Conservation (phyloP, 257 asterid species). For the Rauvolfia tetraphylla region DNA sequence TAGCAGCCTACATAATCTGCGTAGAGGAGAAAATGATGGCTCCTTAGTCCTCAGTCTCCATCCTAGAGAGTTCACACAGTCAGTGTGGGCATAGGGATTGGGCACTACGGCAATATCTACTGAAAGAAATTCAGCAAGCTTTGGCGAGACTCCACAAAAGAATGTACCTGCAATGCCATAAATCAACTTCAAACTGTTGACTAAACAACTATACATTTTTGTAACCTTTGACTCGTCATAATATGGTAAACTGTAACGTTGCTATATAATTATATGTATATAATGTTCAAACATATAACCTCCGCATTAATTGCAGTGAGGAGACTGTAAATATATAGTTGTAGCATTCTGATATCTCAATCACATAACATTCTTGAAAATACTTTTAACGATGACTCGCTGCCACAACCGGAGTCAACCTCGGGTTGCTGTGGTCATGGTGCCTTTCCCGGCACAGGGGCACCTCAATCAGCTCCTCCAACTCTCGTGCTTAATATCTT, state of each 20-base stretch:
- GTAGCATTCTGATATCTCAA: not conserved
- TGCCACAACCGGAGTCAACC: not conserved
- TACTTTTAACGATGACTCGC: not conserved
- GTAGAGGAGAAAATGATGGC: too few species aligned
- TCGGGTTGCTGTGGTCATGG: slow-evolving; percentile 13
- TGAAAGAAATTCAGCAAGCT: too few species aligned
- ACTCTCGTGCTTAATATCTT: slow-evolving; percentile 16
- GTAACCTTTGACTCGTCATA: not conserved
- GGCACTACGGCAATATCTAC: too few species aligned
- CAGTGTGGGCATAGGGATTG: too few species aligned
- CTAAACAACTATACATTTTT: not conserved
- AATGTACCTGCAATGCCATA: too few species aligned
- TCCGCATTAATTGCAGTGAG: not conserved
- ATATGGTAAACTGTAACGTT: not conserved
- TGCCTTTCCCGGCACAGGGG: slow-evolving; percentile 19
- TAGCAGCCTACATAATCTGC: too few species aligned
- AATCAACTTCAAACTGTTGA: too few species aligned
- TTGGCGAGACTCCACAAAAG: too few species aligned
- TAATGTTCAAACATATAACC: not conserved
- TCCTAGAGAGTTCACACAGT: too few species aligned
- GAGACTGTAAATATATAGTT: not conserved
- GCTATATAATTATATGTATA: not conserved
- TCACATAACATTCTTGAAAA: not conserved
- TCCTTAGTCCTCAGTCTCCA: too few species aligned
- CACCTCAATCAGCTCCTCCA: slow-evolving; percentile 19